A percentile compares a stretch with the other conserved stretches of the same genome.
Evolutionary conservation across 768 basidiomycete genomes (phyloP).

Genomic region (Serendipita sp.): DNA sequence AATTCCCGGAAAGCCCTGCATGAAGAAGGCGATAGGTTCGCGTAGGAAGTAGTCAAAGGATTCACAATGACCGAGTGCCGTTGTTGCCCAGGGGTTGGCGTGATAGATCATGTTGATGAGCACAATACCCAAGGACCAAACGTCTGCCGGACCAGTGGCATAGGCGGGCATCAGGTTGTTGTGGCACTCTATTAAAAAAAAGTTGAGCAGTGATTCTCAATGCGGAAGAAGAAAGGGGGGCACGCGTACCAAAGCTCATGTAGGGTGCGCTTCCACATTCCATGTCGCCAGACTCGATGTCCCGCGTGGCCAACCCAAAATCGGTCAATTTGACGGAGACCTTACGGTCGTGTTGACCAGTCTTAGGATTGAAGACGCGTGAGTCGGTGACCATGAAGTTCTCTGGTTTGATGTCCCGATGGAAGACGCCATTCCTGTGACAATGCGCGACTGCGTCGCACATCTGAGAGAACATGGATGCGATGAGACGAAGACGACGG

Average conservation of each 20-base stretch:
- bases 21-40: constrained; percentile 73
- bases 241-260: constrained; percentile 74
- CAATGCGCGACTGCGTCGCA: constrained; percentile 93
- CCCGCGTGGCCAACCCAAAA: constrained; percentile 88
- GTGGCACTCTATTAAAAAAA: constrained; percentile 59
- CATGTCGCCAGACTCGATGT: constrained; percentile 82
- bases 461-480: constrained; percentile 98
- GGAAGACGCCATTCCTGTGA: constrained; percentile 80
- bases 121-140: constrained; percentile 98
- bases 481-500: constrained; percentile 79
- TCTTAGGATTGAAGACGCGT: constrained; percentile 33
- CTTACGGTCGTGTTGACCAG: constrained; percentile 52
- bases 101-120: constrained; percentile 99
- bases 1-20: constrained; percentile 83
- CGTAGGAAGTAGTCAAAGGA: constrained; percentile 71
- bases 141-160: constrained; percentile 86
- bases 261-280: constrained; percentile 98
- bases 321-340: constrained; percentile 95
- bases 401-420: constrained; percentile 98
- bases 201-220: not conserved
- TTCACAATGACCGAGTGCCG: constrained; percentile 58
- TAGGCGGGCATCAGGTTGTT: constrained; percentile 95
- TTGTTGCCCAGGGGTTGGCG: constrained; percentile 96
- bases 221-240: not conserved
- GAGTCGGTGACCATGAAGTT: constrained; percentile 93